A percentile compares a stretch with the other conserved stretches of the same genome.
phyloP scores from a whole-genome alignment of 1,139 yeast species.

The Eremothecium sinecaudum region DNA sequence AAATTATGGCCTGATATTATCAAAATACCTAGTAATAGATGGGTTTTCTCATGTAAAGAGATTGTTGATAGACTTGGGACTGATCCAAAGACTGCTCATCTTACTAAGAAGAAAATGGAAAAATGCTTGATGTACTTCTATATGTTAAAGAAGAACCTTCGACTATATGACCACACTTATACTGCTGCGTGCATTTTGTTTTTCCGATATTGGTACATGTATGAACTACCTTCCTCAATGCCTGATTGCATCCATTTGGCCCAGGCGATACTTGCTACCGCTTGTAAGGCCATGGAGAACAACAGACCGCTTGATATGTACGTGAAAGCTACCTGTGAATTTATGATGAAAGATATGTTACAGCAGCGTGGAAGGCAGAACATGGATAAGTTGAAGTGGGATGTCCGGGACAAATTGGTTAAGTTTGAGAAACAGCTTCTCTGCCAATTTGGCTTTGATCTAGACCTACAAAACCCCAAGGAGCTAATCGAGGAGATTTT shows the following conservation, averaged over 20 bases:
- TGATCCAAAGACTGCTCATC: constrained; percentile 16
- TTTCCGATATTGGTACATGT: constrained; percentile 29
- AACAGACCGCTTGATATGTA: constrained; percentile 31
- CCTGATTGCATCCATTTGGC: constrained; percentile 26
- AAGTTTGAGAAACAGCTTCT: constrained; percentile 26
- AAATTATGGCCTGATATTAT: constrained; percentile 35
- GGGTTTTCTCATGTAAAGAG: constrained; percentile 27
- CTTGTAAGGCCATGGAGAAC: constrained; percentile 31
- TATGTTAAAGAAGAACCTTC: constrained; percentile 27
- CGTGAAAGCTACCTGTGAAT: constrained; percentile 30
- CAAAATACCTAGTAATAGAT: constrained; percentile 24
- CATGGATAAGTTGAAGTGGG: constrained; percentile 31
- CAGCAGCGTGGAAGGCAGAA: constrained; percentile 20
- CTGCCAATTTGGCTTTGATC: constrained; percentile 29
- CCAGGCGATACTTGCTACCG: constrained; percentile 30
- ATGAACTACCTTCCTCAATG: constrained; percentile 23
- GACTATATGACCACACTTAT: constrained; percentile 30
- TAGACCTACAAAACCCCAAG: constrained; percentile 29
- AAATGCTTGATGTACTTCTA: constrained; percentile 30
- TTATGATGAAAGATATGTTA: constrained; percentile 22
- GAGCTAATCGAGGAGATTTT: constrained; percentile 30
- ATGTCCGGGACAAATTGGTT: constrained; percentile 29
- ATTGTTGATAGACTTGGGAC: constrained; percentile 25
- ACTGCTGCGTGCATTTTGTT: constrained; percentile 30
- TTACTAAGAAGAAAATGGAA: constrained; percentile 27